A percentile compares a stretch with the other conserved stretches of the same genome.
Conservation (phyloP, 2,329 filamentous ascomycete genomes). For the Penicillium occitanis region DNA sequence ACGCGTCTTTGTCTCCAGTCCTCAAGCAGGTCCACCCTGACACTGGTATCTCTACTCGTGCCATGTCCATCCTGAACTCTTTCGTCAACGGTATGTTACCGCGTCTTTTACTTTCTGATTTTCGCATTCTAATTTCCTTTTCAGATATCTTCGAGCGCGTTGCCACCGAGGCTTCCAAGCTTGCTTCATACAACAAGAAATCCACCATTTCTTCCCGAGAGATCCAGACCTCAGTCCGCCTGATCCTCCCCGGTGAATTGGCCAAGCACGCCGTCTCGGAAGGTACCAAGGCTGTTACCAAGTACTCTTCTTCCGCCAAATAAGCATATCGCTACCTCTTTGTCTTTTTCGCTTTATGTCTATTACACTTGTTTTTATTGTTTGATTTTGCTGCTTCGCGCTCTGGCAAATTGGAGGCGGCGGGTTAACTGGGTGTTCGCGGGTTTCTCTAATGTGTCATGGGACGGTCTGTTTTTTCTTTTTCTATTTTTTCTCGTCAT, state of each 20-base stretch:
- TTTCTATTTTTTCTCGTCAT: constrained; percentile 24
- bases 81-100: constrained; percentile 86
- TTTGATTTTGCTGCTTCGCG: constrained; percentile 41
- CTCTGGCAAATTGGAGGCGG: constrained; percentile 43
- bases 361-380: constrained; percentile 29
- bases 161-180: constrained; percentile 97
- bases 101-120: not conserved
- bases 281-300: constrained; percentile 99
- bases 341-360: constrained; percentile 52
- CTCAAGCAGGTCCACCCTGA: constrained; percentile 99
- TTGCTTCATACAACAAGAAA: constrained; percentile 99
- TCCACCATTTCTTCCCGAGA: constrained; percentile 99
- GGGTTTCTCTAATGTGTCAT: constrained; percentile 50
- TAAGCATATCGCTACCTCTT: constrained; percentile 63
- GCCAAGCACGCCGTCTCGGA: constrained; percentile 99
- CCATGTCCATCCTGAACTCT: constrained; percentile 99
- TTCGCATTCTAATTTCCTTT: constrained; percentile 11
- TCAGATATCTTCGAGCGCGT: constrained; percentile 99
- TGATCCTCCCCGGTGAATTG: constrained; percentile 97
- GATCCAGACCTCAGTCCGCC: constrained; percentile 97
- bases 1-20: constrained; percentile 59
- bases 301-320: constrained; percentile 99
- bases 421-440: constrained; percentile 47
- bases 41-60: constrained; percentile 99
- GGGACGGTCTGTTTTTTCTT: constrained; percentile 48